Evolutionary conservation across 345 rosid species (phyloP).

Genomic region (Conringia planisiliqua): DNA sequence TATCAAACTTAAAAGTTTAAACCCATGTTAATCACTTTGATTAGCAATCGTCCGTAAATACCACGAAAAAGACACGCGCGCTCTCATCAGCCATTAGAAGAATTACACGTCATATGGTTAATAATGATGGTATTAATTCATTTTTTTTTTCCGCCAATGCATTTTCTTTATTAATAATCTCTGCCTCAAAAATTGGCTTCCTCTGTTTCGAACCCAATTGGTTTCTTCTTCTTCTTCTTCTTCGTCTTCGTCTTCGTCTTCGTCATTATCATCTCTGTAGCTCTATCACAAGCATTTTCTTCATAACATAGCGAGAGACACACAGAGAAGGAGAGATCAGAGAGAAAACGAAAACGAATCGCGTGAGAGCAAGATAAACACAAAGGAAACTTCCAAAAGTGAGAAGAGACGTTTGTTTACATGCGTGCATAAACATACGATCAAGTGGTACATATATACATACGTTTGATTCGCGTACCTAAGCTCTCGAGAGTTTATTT

Average conservation of each 20-base stretch:
- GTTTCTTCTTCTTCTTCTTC: slow-evolving; percentile 3
- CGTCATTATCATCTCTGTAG: slow-evolving; percentile 5
- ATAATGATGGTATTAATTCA: neutral
- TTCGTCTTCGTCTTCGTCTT: slow-evolving; percentile 12
- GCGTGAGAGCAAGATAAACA: neutral
- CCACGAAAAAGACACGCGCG: slow-evolving; percentile 14
- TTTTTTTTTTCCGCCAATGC: neutral
- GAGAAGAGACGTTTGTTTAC: slow-evolving; percentile 1
- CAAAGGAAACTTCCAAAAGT: neutral
- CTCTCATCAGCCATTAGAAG: neutral
- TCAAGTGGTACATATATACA: neutral
- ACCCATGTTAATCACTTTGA: neutral
- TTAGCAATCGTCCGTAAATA: neutral
- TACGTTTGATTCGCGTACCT: neutral
- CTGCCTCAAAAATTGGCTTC: slow-evolving; percentile 18
- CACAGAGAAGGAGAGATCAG: neutral
- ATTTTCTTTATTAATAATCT: slow-evolving; percentile 1
- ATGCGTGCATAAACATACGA: neutral
- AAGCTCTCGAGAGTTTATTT: neutral
- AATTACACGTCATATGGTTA: slow-evolving; percentile 19
- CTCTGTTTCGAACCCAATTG: slow-evolving; percentile 30
- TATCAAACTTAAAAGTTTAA: no score
- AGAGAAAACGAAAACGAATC: slow-evolving; percentile 17
- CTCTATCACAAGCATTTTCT: slow-evolving; percentile 8
- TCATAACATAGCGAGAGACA: neutral